These are phyloP conservation scores for Colletotrichum tamarilloi DNA, from an alignment of 2,329 filamentous ascomycete genomes.

Conservation along the genomic window DNA sequence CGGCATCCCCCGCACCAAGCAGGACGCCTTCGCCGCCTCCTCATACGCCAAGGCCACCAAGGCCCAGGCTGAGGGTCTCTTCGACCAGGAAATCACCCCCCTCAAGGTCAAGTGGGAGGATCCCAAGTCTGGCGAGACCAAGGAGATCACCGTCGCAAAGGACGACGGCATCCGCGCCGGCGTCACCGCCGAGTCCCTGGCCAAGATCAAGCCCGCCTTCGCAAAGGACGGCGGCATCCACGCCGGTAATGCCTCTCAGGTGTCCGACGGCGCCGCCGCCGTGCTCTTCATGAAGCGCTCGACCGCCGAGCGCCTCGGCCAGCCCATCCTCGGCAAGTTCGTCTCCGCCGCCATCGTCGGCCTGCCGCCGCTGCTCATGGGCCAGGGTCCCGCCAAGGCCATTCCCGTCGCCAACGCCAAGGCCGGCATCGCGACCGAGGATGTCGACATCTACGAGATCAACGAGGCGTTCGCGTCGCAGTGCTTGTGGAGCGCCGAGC, in stretches of 20 bases:
- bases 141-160: conserved; percentile 82
- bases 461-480: conserved; percentile 98
- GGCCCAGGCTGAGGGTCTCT: conserved; percentile 90
- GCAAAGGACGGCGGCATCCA: conserved; percentile 93
- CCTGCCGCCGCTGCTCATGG: conserved; percentile 94
- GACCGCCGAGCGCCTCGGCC: conserved; percentile 87
- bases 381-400: conserved; percentile 93
- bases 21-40: conserved; percentile 93
- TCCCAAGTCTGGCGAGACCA: conserved; percentile 88
- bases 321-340: conserved; percentile 92
- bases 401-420: conserved; percentile 93
- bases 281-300: conserved; percentile 96
- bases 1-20: conserved; percentile 74
- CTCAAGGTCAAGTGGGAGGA: conserved; percentile 89
- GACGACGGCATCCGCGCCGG: conserved; percentile 90
- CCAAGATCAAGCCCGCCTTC: conserved; percentile 91
- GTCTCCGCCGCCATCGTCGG: conserved; percentile 87
- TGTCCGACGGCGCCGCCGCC: conserved; percentile 94
- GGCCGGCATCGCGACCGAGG: conserved; percentile 85
- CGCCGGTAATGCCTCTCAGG: conserved; percentile 94
- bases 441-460: conserved; percentile 98
- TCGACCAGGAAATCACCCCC: conserved; percentile 90
- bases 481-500: conserved; percentile 91
- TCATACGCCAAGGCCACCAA: conserved; percentile 91
- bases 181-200: conserved; percentile 88